These are phyloP conservation scores for Calonectria crousiana DNA, from an alignment of 2,329 filamentous ascomycete genomes.

Conservation along the genomic window DNA sequence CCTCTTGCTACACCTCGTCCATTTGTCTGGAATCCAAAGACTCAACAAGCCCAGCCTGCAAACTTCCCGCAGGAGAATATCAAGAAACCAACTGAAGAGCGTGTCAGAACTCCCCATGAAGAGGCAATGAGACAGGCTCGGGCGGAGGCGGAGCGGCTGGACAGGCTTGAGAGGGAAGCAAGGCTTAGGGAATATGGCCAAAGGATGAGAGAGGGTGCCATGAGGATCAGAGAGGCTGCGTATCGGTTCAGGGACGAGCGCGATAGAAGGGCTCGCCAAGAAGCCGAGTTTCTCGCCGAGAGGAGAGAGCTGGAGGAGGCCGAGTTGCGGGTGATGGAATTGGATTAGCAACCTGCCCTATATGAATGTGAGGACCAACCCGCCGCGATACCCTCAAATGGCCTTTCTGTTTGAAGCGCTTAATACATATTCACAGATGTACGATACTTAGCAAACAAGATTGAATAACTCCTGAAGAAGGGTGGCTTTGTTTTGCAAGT, in stretches of 20 bases:
- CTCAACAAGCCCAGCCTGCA: neutral
- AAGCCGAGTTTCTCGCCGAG: neutral
- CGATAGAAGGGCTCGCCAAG: neutral
- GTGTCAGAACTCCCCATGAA: neutral
- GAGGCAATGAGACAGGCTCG: neutral
- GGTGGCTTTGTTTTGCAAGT: neutral
- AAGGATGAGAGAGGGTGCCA: slow-evolving; percentile 8
- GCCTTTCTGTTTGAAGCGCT: neutral
- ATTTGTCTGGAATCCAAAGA: neutral
- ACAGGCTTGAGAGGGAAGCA: neutral
- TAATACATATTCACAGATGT: neutral
- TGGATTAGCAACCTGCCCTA: neutral
- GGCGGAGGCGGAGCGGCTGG: slow-evolving; percentile 3
- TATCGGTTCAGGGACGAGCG: slow-evolving; percentile 11
- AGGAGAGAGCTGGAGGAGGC: slow-evolving; percentile 3
- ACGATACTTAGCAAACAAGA: neutral
- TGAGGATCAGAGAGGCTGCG: slow-evolving; percentile 10
- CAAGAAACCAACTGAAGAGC: neutral
- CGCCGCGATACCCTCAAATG: neutral
- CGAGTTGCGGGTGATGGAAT: neutral
- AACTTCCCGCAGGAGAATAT: neutral
- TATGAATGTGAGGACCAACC: neutral
- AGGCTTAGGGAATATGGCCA: slow-evolving; percentile 6
- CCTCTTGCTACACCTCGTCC: neutral
- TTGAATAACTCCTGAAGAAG: neutral